phyloP scores from a whole-genome alignment of 768 basidiomycete genomes.

The Calocybe indica region DNA sequence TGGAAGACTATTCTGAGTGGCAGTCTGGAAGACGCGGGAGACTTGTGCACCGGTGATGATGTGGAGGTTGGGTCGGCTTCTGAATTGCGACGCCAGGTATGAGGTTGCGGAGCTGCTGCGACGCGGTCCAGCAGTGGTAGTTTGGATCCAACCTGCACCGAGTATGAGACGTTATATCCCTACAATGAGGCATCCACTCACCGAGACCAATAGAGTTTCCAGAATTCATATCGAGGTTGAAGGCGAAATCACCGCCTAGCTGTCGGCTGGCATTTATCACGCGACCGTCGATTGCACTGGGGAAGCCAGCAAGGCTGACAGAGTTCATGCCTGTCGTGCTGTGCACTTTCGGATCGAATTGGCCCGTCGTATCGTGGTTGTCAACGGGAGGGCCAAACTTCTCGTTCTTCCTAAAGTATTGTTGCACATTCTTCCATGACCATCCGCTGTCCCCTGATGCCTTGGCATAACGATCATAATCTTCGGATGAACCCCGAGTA shows the following conservation, averaged over 20 bases:
- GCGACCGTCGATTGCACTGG: constrained; percentile 13
- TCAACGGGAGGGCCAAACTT: constrained; percentile 11
- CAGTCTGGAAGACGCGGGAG: too few relatives aligned
- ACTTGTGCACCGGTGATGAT: too few relatives aligned
- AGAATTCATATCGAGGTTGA: constrained; percentile 15
- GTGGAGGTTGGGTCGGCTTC: constrained; percentile 2
- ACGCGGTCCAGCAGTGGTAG: constrained; percentile 6
- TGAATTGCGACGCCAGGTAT: constrained; percentile 12
- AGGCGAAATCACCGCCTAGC: constrained; percentile 13
- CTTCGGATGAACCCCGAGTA: constrained; percentile 10
- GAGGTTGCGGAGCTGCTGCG: constrained; percentile 15
- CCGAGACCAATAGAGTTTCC: constrained; percentile 16
- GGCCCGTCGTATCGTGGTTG: constrained; percentile 20
- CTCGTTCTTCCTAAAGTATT: constrained; percentile 26
- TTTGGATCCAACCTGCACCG: constrained; percentile 8
- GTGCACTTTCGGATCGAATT: constrained; percentile 23
- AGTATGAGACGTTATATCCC: not conserved
- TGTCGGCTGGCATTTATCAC: constrained; percentile 20
- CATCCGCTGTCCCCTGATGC: constrained; percentile 15
- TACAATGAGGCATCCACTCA: not conserved
- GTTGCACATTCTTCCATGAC: constrained; percentile 22
- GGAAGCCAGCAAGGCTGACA: constrained; percentile 17
- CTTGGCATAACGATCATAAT: constrained; percentile 9
- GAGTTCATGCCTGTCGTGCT: constrained; percentile 16
- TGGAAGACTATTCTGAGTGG: too few relatives aligned